Evolutionary conservation across 768 basidiomycete genomes (phyloP).

Genomic region (Rhodotorula paludigena): DNA sequence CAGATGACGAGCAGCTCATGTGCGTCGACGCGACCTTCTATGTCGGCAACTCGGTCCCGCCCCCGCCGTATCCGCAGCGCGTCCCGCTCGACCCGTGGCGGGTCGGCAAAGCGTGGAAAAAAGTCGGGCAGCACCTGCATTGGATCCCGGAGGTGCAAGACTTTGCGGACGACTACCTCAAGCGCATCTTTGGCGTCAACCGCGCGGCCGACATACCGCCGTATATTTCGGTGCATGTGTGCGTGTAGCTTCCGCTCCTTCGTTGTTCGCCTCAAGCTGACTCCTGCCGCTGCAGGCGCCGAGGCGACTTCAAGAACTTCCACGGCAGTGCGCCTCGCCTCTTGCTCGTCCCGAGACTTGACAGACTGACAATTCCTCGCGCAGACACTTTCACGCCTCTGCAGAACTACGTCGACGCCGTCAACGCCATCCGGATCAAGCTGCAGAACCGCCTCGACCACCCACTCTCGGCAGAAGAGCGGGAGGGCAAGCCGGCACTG

Average conservation of each 20-base stretch:
- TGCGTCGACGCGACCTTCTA: constrained; percentile 2
- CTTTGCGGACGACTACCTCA: neutral
- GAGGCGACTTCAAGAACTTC: constrained; percentile 37
- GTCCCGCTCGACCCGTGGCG: constrained; percentile 1
- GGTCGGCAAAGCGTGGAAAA: neutral
- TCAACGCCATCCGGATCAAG: neutral
- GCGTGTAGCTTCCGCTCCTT: neutral
- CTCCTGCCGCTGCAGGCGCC: neutral
- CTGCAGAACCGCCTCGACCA: constrained; percentile 17
- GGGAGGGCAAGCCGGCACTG: neutral
- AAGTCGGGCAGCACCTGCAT: constrained; percentile 7
- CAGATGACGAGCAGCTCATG: neutral
- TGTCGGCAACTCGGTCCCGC: constrained; percentile 20
- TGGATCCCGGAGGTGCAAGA: neutral
- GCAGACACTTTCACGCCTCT: constrained; percentile 21
- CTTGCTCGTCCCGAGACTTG: neutral
- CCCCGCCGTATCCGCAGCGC: neutral
- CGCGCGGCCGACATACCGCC: neutral
- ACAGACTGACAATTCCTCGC: neutral
- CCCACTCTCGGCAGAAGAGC: neutral
- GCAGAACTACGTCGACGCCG: constrained; percentile 17
- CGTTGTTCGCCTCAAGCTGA: neutral
- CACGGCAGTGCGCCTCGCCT: neutral
- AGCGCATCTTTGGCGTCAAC: neutral
- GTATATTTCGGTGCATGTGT: constrained; percentile 1